Base-by-base conservation (phyloP, 179 eudicot genomes). In the Beta lomatogona region DNA sequence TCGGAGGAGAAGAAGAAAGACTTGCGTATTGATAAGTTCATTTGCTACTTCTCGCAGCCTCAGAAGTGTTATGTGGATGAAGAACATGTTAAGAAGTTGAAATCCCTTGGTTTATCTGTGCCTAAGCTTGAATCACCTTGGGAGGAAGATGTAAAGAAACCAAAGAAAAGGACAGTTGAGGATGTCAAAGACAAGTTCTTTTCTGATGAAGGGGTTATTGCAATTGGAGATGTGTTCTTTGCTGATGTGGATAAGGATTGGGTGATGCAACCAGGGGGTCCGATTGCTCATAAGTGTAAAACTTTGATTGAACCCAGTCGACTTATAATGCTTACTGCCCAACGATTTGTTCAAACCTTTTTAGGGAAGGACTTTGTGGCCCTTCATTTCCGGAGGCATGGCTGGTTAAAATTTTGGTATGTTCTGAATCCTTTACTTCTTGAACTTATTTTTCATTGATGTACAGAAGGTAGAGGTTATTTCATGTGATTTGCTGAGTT, bases 211-310 rank as follows among this genome's bases (percentile, higher is more conserved):
- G 89, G 90, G 63, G 98, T 95, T 80, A 85, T 97, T 83, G 98
- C 98, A 6, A 93, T 97, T 67, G 98, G 99, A 68, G 99, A 97
- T 86, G 94, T 97, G 71, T 97, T 90, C 82, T 97, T 89, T 86
- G 97, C 99, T 71, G 89, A 92, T 72, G 92, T 97, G 78, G 98
- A 97, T 73, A 88, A 82, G 76, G 97, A 91, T 21, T 91, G 97
- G 98, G 97, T 93, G 86, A 90, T 91, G 94, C 99, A 95, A 84
- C 95, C 98, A 0, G 97, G 99, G 64, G 99, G 99, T 80, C 99
- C 99, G 25, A 87, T 97, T 85, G 97, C 95, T 80, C 99, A 97
- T 83, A 87, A 85, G 80, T 97, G 99, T 77, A 91, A 83, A 87
- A 92, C 98, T 57, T 79, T 97, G 87, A 92, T 97, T 76, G 97